phyloP scores from a whole-genome alignment of 2,329 filamentous ascomycete species.

The Ophiosphaerella korrae region DNA sequence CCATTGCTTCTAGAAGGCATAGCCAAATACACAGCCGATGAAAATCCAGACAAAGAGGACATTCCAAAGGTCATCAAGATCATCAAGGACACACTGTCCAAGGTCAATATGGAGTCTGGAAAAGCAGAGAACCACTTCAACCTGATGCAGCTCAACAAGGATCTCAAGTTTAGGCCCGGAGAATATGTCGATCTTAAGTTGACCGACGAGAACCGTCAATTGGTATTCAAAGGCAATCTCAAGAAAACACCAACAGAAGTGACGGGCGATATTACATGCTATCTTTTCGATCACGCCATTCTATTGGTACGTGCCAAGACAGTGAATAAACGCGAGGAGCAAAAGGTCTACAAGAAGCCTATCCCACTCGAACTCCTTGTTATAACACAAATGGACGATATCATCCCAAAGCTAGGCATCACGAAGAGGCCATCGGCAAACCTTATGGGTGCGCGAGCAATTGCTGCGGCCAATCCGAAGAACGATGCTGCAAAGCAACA shows the following conservation, averaged over 20 bases:
- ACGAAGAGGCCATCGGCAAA: constrained; percentile 88
- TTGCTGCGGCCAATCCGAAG: constrained; percentile 51
- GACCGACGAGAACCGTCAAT: constrained; percentile 88
- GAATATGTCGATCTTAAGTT: constrained; percentile 93
- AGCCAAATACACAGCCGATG: constrained; percentile 86
- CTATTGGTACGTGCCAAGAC: constrained; percentile 89
- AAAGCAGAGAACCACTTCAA: constrained; percentile 99
- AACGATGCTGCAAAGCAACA: constrained; percentile 61
- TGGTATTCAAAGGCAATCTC: constrained; percentile 91
- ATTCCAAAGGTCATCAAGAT: constrained; percentile 86
- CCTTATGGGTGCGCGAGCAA: constrained; percentile 59
- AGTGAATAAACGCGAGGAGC: constrained; percentile 90
- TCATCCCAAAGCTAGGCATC: constrained; percentile 79
- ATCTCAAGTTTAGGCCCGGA: constrained; percentile 86
- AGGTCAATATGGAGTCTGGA: constrained; percentile 93
- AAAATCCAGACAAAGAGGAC: constrained; percentile 86
- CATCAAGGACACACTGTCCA: constrained; percentile 84
- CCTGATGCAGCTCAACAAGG: constrained; percentile 85
- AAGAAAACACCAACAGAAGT: constrained; percentile 91
- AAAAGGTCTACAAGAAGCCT: constrained; percentile 92
- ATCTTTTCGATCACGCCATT: constrained; percentile 95
- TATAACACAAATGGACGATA: constrained; percentile 96
- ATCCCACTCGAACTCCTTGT: constrained; percentile 92
- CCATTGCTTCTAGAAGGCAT: constrained; percentile 90
- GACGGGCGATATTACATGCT: constrained; percentile 83